Percentiles rank a stretch among this genome's conserved stretches.
phyloP scores from a whole-genome alignment of 2,329 filamentous ascomycete species.

The Zymoseptoria pseudotritici region DNA sequence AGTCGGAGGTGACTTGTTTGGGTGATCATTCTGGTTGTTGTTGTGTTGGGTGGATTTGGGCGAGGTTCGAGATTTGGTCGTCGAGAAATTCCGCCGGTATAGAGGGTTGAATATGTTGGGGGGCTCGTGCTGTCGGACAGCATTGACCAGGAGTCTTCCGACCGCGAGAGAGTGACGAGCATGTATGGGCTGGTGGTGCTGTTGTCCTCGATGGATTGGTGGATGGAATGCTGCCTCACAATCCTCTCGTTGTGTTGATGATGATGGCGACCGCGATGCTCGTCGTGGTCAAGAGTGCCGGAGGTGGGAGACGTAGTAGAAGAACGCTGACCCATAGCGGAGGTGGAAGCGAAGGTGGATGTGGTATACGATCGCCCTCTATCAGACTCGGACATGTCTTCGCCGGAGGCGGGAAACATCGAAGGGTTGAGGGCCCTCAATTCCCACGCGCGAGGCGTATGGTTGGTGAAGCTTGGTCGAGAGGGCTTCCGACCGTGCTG shows the following conservation, averaged over 20 bases:
- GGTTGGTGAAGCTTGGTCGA: slow-evolving; percentile 27
- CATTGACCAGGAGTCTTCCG: slow-evolving; percentile 23
- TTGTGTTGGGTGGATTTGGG: not conserved
- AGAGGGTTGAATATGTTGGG: slow-evolving; percentile 18
- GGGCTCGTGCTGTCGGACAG: slow-evolving; percentile 24
- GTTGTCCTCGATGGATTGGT: slow-evolving; percentile 18
- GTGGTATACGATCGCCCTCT: slow-evolving; percentile 16
- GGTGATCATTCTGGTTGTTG: slow-evolving; percentile 23
- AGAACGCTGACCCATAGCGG: slow-evolving; percentile 25
- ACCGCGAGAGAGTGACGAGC: slow-evolving; percentile 4
- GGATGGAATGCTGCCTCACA: slow-evolving; percentile 20
- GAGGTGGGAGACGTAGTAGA: slow-evolving; percentile 10
- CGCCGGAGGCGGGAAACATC: slow-evolving; percentile 19
- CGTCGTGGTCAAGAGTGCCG: not conserved
- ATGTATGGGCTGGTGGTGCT: slow-evolving; percentile 6
- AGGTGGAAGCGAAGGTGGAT: slow-evolving; percentile 6
- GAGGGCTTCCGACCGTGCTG: slow-evolving; percentile 20
- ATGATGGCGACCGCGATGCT: not conserved
- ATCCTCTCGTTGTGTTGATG: not conserved
- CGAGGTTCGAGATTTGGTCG: slow-evolving; percentile 8
- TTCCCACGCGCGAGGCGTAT: slow-evolving; percentile 28
- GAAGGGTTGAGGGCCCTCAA: slow-evolving; percentile 22
- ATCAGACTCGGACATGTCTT: slow-evolving; percentile 18
- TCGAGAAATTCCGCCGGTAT: not conserved
- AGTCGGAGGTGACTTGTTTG: slow-evolving; percentile 24